These are phyloP conservation scores for Septoria petroselini DNA, from an alignment of 2,329 filamentous ascomycete species.

Conservation along the genomic window DNA sequence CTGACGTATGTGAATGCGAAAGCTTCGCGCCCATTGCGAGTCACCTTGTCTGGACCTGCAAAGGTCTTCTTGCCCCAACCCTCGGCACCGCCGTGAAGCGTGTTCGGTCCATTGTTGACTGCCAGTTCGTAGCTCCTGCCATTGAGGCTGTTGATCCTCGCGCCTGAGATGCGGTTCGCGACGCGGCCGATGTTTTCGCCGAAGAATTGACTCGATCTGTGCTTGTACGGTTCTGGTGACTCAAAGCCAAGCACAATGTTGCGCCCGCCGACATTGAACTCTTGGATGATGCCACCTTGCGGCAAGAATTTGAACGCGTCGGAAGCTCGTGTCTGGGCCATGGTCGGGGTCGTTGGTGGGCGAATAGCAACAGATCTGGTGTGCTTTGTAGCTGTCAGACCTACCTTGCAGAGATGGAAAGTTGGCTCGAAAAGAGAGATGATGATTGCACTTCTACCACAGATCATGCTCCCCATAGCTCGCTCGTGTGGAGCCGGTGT, in stretches of 20 bases:
- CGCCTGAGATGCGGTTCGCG: constrained; percentile 75
- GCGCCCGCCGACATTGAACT: constrained; percentile 69
- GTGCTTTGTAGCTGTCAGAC: background rate
- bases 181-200: constrained; percentile 87
- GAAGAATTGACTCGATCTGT: constrained; percentile 76
- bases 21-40: constrained; percentile 47
- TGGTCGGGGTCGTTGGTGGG: constrained; percentile 11
- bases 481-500: constrained; percentile 2
- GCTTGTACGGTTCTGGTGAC: constrained; percentile 68
- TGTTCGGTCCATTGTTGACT: constrained; percentile 75
- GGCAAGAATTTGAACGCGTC: constrained; percentile 64
- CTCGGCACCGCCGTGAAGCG: constrained; percentile 51
- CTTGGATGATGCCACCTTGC: constrained; percentile 75
- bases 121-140: constrained; percentile 65
- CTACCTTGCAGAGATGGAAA: background rate
- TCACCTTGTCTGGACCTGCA: constrained; percentile 63
- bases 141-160: constrained; percentile 70
- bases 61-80: constrained; percentile 83
- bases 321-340: constrained; percentile 26
- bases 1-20: constrained; percentile 57
- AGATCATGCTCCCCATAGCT: constrained; percentile 1
- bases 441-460: constrained; percentile 7
- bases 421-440: background rate
- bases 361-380: background rate
- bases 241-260: constrained; percentile 91